phyloP scores from a whole-genome alignment of 768 basidiomycete species.

The Gloeopeniophorella convolvens region DNA sequence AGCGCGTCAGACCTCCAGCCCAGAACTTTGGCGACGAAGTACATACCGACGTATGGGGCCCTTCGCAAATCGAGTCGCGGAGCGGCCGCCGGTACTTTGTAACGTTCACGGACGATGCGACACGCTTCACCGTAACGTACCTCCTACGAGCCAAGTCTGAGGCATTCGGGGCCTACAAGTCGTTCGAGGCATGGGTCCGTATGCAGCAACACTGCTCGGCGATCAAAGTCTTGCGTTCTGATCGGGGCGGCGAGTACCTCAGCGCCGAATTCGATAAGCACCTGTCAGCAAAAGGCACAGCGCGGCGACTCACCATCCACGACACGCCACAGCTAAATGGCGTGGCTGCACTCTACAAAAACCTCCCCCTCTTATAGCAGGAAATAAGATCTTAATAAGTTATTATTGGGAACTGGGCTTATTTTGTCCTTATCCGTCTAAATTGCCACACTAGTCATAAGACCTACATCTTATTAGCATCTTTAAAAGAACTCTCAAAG shows the following conservation, averaged over 20 bases:
- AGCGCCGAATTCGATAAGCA: neutral
- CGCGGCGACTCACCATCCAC: neutral
- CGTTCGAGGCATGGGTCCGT: neutral
- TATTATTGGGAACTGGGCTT: no score
- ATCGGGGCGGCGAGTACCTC: neutral
- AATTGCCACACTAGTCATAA: no score
- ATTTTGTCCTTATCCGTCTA: no score
- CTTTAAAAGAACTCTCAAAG: no score
- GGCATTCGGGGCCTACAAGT: neutral
- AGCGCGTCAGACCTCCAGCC: neutral
- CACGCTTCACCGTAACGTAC: slow-evolving; percentile 8
- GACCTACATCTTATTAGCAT: no score
- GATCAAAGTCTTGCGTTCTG: neutral
- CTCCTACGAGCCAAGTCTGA: neutral
- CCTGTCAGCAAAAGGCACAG: neutral
- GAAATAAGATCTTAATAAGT: no score
- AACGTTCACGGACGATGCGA: neutral
- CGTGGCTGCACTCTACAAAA: no score
- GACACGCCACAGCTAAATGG: slow-evolving; percentile 29
- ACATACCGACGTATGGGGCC: slow-evolving; percentile 1
- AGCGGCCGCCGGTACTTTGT: neutral
- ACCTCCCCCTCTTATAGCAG: no score
- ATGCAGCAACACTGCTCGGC: neutral
- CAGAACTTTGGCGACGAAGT: neutral
- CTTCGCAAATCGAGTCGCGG: neutral